phyloP scores from a whole-genome alignment of 352 stramenopile genomes.

The Globisporangium uncinulatum region DNA sequence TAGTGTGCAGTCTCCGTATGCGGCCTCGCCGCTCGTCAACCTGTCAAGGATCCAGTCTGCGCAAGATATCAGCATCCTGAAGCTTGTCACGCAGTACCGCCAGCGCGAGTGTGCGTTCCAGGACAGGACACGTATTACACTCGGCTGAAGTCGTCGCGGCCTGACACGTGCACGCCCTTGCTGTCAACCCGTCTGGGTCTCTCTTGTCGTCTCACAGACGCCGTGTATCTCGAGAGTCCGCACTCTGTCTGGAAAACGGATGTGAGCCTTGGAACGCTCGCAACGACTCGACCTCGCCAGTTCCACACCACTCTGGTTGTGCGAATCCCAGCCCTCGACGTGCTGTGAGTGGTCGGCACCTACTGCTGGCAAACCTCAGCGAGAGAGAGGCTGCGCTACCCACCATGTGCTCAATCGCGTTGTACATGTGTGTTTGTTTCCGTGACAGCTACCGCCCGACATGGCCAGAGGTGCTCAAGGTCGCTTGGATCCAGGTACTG shows the following conservation, averaged over 20 bases:
- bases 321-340: conserved; percentile 24
- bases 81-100: conserved; percentile 31
- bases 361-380: background rate
- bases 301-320: conserved; percentile 42
- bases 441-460: conserved; percentile 40
- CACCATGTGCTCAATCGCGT: background rate
- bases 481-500: conserved; percentile 59
- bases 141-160: too few relatives aligned
- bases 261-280: conserved; percentile 4
- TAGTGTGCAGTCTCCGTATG: conserved; percentile 36
- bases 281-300: conserved; percentile 8
- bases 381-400: background rate
- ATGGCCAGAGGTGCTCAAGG: conserved; percentile 59
- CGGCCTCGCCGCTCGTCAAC: conserved; percentile 33
- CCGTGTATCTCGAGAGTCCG: conserved; percentile 28
- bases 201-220: conserved; percentile 14
- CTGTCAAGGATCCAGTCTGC: conserved; percentile 25
- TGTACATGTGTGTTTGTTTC: background rate
- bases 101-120: conserved; percentile 38
- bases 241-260: conserved; percentile 41
- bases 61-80: conserved; percentile 31
- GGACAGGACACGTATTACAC: too few relatives aligned
- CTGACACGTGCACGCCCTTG: too few relatives aligned
- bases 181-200: background rate
- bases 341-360: conserved; percentile 16